Percentiles rank a stretch among this genome's conserved stretches.
Evolutionary conservation across 78 protist genomes (phyloP).

Genomic region (Cavenderia fasciculata): DNA sequence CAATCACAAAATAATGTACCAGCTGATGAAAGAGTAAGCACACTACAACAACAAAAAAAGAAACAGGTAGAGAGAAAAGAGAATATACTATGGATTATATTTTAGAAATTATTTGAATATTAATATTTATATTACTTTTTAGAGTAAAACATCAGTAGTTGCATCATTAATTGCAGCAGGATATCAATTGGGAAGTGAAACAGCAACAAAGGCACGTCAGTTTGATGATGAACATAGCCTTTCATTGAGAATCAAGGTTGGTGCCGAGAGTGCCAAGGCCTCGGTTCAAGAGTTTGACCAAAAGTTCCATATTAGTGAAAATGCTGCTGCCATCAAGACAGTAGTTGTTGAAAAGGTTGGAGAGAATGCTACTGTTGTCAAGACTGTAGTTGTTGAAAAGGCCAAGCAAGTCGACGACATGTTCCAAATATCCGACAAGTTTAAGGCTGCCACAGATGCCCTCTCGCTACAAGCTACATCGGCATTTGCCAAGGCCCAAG

Average conservation of each 20-base stretch:
- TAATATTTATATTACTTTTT: neutral
- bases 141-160: slow-evolving; percentile 66
- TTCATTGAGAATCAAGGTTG: slow-evolving; percentile 51
- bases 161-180: slow-evolving; percentile 84
- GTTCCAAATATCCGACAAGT: slow-evolving; percentile 79
- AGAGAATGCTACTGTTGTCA: slow-evolving; percentile 64
- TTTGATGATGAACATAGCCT: slow-evolving; percentile 77
- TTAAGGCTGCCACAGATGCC: slow-evolving; percentile 50
- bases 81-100: neutral
- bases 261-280: slow-evolving; percentile 74
- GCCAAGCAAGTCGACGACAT: slow-evolving; percentile 75
- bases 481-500: slow-evolving; percentile 12
- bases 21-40: neutral
- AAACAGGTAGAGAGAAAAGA: slow-evolving; percentile 23
- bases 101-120: neutral
- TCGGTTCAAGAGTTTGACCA: slow-evolving; percentile 74
- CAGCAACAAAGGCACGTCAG: slow-evolving; percentile 55
- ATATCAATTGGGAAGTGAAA: slow-evolving; percentile 71
- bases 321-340: slow-evolving; percentile 60
- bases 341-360: slow-evolving; percentile 62
- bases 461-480: slow-evolving; percentile 24
- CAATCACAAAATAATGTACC: neutral
- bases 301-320: slow-evolving; percentile 68
- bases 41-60: neutral
- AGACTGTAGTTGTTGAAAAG: slow-evolving; percentile 38